phyloP scores from a whole-genome alignment of 352 stramenopile genomes.

The Pythium oligandrum region DNA sequence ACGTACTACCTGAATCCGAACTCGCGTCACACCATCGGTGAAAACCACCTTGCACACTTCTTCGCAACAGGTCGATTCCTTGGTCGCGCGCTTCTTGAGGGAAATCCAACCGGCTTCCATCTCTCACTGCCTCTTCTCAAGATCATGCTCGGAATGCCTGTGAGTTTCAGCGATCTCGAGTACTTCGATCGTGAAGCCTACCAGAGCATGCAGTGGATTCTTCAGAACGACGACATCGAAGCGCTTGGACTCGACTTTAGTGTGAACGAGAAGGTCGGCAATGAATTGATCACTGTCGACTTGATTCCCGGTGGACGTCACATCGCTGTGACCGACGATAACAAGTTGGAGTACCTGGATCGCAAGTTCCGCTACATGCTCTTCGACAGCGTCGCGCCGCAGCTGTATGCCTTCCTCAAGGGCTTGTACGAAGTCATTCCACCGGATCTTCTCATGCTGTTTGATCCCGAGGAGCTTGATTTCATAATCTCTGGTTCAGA shows the following conservation, averaged over 20 bases:
- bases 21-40: slow-evolving; percentile 20
- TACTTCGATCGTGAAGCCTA: slow-evolving; percentile 33
- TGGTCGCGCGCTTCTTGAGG: slow-evolving; percentile 62
- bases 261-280: slow-evolving; percentile 13
- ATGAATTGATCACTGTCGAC: slow-evolving; percentile 19
- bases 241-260: slow-evolving; percentile 40
- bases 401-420: slow-evolving; percentile 75
- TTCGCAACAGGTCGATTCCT: slow-evolving; percentile 42
- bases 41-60: slow-evolving; percentile 33
- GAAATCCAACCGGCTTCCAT: slow-evolving; percentile 89
- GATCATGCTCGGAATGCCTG: slow-evolving; percentile 34
- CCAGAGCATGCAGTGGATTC: slow-evolving; percentile 43
- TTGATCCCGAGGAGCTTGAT: slow-evolving; percentile 95
- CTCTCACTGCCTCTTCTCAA: slow-evolving; percentile 62
- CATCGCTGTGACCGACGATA: slow-evolving; percentile 87
- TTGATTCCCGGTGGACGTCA: slow-evolving; percentile 28
- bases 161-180: slow-evolving; percentile 39
- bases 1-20: slow-evolving; percentile 47
- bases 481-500: slow-evolving; percentile 91
- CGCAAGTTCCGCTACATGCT: slow-evolving; percentile 87
- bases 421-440: slow-evolving; percentile 95
- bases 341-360: slow-evolving; percentile 88
- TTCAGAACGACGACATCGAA: slow-evolving; percentile 33
- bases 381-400: slow-evolving; percentile 79
- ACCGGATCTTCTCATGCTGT: slow-evolving; percentile 87